Evolutionary conservation across 225 moss, liverwort and hornwort genomes (phyloP), one percentile per base, ranked within the genome.

Genomic region (Marchantia paleacea): DNA sequence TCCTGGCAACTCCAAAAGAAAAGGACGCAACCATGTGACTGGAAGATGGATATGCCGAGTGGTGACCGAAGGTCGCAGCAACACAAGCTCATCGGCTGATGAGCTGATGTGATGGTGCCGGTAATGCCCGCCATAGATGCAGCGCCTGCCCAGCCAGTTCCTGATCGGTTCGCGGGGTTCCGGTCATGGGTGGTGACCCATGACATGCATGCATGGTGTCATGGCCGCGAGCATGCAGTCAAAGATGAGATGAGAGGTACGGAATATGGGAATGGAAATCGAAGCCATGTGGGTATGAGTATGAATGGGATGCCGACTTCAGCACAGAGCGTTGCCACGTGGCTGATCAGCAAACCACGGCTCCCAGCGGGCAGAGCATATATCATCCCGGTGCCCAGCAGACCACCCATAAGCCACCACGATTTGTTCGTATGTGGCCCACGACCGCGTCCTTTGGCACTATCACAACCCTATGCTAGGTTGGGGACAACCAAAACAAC

Each of bases 401-500:
- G 70, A 24, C 65, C 65, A 70, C 39, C 70, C 39, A 70, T 47
- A 70, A 39, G 70, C 70, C 70, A 70, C 70, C 39, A 70, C 70
- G 70, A 70, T 49, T 49, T 25, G 48, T 70, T 70, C 19, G 16
- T 49, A 10, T 19, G 39, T 70, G 65, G 65, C 24, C 65, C 65
- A 65, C 65, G 18, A 6, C 70, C 70, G 70, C 39, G 29, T 47
- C 70, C 47, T 8, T n/a, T 39, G 70, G 70, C 31, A 19, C 31
- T 49, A n/a, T 31, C 70, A 65, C 65, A 24, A 65, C 20, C 24
- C 65, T 65, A 28, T 11, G 25, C 70, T 39, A 70, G 70, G 11
- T 31, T 3, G 2, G 13, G 12, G n/a, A 20, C 28, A 67, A 9
- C 67, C 10, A 0, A 12, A 47, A 39, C 39, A 18, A 26, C 70